Evolutionary conservation across 2,329 filamentous ascomycete genomes (phyloP), one percentile per base, ranked within the genome.

Genomic region (Cercospora citrullina): DNA sequence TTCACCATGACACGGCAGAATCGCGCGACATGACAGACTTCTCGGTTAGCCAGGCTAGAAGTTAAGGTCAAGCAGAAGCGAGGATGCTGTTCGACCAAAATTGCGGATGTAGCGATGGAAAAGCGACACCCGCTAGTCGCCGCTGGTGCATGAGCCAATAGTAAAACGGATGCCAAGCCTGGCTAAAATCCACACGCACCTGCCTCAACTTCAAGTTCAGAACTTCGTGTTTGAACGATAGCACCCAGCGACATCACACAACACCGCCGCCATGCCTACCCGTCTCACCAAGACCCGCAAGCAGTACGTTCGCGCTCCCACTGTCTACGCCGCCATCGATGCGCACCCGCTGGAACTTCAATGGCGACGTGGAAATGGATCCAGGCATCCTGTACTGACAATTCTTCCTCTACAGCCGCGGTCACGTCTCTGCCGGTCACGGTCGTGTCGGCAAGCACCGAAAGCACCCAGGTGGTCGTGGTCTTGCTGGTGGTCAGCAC

Each of bases 391-490:
- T 59, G 28, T 45, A 59, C 62, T 64, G 53, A 64, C 36, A 26
- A 53, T 31, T 62, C 28, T 33, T 58, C 33, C 18, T 57, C 60
- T 16, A 63, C 55, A 93, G 91, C 87, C 93, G 94, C 87, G 94
- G 94, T 85, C 93, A 99, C 87, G 95, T 99, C 83, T 96, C 92
- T 81, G 93, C 93, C 88, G 95, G 95, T 88, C 90, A 98, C 85
- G 94, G 95, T 87, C 94, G 94, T 89, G 85, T 98, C 82, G 95
- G 95, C 84, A 98, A 98, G 91, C 94, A 97, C 91, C 88, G 95
- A 82, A 98, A 99, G 82, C 87, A 89, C 79, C 89, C 89, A 80
- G 88, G 89, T 88, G 89, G 87, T 87, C 88, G 88, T 81, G 88
- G 89, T 90, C 92, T 92, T 86, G 95, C 95, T 83, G 94, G 95